Evolutionary conservation across 1,284 basidiomycete species (phyloP), one percentile per base, ranked within the genome.

Genomic region (Rhodofomes roseus): DNA sequence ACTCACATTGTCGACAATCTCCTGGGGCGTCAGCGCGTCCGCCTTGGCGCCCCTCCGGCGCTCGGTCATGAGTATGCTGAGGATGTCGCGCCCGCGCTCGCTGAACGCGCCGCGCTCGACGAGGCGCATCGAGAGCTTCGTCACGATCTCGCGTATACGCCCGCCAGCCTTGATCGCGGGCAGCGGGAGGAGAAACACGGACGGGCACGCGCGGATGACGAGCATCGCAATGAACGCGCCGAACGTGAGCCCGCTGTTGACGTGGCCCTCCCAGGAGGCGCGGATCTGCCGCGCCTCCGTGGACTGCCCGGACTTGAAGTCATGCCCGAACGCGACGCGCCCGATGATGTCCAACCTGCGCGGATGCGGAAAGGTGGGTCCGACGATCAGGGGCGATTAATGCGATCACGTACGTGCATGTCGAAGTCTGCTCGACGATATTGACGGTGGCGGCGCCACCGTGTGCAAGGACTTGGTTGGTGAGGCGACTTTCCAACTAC

Each of bases 1-100:
- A 60, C 63, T 59, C 40, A 66, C 65, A 34, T 67, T 68, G 60
- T 66, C 63, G 37, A 68, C 62, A 55, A 77, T 61, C 74, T 69
- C 65, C 58, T 66, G 55, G 27, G 63, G 25, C 12, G 65, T 67
- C 12, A 67, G 58, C 27, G 61, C 63, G 23, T 37, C 44, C 31
- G 43, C 55, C 58, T 64, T 65, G 34, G 57, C 52, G 40, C 55
- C 60, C 12, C 41, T 20, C 25, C 59, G 54, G 31, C 55, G 58
- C 60, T 66, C 58, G n/a, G 65, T 62, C 44, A 68, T 55, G 53
- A 66, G 63, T 55, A 67, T 63, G 61, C 66, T 66, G 56, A 66
- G 59, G 58, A 67, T 68, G 55, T 68, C 71, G 25, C 62, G 54
- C 7, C 66, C 64, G 54, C 61, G 63, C 43, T 65, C 63, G 59